phyloP scores from a whole-genome alignment of 306 rosid genomes.

The Cajanus cajan region DNA sequence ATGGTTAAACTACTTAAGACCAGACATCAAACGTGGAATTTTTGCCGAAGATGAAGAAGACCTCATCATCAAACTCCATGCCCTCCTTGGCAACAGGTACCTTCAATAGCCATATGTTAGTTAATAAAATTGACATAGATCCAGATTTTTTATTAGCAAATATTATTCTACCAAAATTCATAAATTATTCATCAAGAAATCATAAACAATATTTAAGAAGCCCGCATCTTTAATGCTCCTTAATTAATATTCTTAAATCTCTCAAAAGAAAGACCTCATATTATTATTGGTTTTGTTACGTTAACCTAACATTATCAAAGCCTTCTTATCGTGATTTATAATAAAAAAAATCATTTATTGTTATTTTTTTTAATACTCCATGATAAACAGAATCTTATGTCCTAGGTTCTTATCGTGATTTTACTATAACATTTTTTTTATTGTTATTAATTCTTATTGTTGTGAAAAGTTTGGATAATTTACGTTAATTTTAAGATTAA shows the following conservation, averaged over 20 bases:
- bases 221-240: not conserved
- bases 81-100: constrained; percentile 81
- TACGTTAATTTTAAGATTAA: too few species aligned
- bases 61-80: constrained; percentile 73
- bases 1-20: constrained; percentile 73
- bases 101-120: not conserved
- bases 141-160: not conserved
- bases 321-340: too few species aligned
- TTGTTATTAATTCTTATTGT: too few species aligned
- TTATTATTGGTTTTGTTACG: not conserved
- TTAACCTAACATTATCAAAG: too few species aligned
- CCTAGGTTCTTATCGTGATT: too few species aligned
- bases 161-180: not conserved
- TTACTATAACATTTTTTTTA: too few species aligned
- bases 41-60: constrained; percentile 80
- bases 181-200: not conserved
- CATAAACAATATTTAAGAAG: not conserved
- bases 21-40: constrained; percentile 70
- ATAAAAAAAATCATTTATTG: too few species aligned
- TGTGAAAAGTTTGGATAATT: too few species aligned
- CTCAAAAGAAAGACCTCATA: not conserved
- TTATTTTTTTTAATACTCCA: too few species aligned
- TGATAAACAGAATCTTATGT: too few species aligned
- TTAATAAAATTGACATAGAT: not conserved
- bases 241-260: not conserved